phyloP scores from a whole-genome alignment of 768 basidiomycete genomes.

The Serendipita sp. region DNA sequence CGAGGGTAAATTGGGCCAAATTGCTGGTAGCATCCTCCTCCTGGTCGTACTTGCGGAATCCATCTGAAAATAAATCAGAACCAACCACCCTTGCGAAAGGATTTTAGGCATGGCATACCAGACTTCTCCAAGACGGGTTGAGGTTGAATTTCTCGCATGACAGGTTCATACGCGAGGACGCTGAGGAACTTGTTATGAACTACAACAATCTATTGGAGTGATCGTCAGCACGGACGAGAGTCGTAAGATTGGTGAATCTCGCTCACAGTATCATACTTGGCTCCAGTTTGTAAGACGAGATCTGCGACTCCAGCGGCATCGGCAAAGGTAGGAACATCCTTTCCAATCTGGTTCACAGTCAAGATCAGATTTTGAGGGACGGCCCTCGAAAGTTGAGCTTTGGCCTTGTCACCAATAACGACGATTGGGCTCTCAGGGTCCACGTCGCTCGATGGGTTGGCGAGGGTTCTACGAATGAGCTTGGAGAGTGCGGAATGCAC shows the following conservation, averaged over 20 bases:
- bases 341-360: slow-evolving; percentile 95
- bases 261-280: slow-evolving; percentile 65
- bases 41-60: slow-evolving; percentile 93
- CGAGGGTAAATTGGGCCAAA: slow-evolving; percentile 85
- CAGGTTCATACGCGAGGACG: slow-evolving; percentile 80
- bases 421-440: slow-evolving; percentile 55
- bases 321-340: slow-evolving; percentile 92
- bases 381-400: slow-evolving; percentile 68
- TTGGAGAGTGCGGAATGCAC: slow-evolving; percentile 96
- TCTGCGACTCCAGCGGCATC: slow-evolving; percentile 93
- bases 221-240: not conserved
- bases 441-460: slow-evolving; percentile 35
- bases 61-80: slow-evolving; percentile 30
- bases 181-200: slow-evolving; percentile 79
- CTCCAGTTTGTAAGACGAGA: slow-evolving; percentile 69
- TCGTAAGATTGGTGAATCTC: not conserved
- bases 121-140: slow-evolving; percentile 69
- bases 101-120: slow-evolving; percentile 31
- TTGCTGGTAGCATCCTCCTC: slow-evolving; percentile 93
- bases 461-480: slow-evolving; percentile 60
- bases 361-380: slow-evolving; percentile 52
- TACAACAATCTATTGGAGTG: slow-evolving; percentile 29
- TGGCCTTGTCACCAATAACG: slow-evolving; percentile 95
- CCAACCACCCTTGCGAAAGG: not conserved
- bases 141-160: slow-evolving; percentile 60